Evolutionary conservation across 75 land plant species (phyloP).

Genomic region (Cupressus sempervirens): DNA sequence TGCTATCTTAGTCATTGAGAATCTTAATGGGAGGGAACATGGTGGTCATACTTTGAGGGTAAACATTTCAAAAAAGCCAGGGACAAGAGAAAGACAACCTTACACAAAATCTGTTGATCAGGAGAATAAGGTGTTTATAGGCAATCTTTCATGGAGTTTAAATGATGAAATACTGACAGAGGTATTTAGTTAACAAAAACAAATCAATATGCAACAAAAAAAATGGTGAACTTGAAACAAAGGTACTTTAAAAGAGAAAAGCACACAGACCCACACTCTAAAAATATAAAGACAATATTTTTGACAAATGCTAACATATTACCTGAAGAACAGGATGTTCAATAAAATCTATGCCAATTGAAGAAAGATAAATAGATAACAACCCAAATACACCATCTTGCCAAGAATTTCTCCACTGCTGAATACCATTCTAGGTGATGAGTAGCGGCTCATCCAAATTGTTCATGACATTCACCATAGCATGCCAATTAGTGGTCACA

Average conservation of each 20-base stretch:
- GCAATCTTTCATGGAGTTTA: constrained; percentile 71
- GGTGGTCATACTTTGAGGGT: constrained; percentile 76
- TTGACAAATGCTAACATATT: too few relatives aligned
- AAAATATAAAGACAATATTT: too few relatives aligned
- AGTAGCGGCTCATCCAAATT: constrained; percentile 74
- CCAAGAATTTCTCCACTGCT: constrained; percentile 70
- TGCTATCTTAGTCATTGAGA: constrained; percentile 56
- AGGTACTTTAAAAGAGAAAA: too few relatives aligned
- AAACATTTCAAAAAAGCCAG: constrained; percentile 65
- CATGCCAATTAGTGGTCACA: constrained; percentile 79
- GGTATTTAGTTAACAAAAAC: constrained; percentile 31
- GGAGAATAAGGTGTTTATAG: constrained; percentile 65
- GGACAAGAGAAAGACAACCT: constrained; percentile 33
- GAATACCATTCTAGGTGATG: constrained; percentile 78
- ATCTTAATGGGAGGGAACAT: constrained; percentile 70
- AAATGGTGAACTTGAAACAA: too few relatives aligned
- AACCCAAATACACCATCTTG: constrained; percentile 91
- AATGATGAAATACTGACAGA: constrained; percentile 50
- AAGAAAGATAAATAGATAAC: too few relatives aligned
- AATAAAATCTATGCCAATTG: too few relatives aligned
- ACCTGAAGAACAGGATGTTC: too few relatives aligned
- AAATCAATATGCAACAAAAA: too few relatives aligned
- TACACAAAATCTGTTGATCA: constrained; percentile 17
- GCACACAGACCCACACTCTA: too few relatives aligned
- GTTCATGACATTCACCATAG: constrained; percentile 73